Evolutionary conservation across 208 protist species (phyloP).

Genomic region (Naegleria gruberi): DNA sequence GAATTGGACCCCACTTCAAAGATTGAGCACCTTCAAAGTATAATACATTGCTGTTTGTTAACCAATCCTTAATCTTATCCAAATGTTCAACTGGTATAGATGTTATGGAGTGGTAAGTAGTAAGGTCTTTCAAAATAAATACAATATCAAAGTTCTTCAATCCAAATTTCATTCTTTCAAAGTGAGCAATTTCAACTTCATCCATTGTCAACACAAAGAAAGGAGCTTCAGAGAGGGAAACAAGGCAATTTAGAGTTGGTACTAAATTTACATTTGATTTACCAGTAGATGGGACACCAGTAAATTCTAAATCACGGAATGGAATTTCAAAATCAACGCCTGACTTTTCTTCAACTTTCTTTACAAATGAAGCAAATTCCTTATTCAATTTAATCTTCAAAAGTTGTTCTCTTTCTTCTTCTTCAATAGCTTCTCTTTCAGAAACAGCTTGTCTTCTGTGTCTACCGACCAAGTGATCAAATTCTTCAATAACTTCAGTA

Average conservation of each 20-base stretch:
- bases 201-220: constrained; percentile 81
- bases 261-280: constrained; percentile 46
- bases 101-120: not conserved
- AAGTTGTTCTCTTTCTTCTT: constrained; percentile 51
- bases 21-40: constrained; percentile 9
- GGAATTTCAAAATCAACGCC: constrained; percentile 66
- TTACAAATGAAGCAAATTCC: constrained; percentile 51
- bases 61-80: constrained; percentile 18
- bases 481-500: constrained; percentile 72
- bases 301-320: constrained; percentile 61
- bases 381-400: constrained; percentile 47
- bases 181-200: constrained; percentile 84
- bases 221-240: constrained; percentile 69
- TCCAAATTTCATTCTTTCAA: constrained; percentile 78
- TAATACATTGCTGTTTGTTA: not conserved
- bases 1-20: not conserved
- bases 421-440: constrained; percentile 54
- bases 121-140: constrained; percentile 92
- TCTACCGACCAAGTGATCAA: constrained; percentile 12
- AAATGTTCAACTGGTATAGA: not conserved
- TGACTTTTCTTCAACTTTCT: constrained; percentile 47
- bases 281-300: constrained; percentile 47
- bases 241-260: constrained; percentile 64
- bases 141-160: constrained; percentile 91
- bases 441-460: not conserved